Evolutionary conservation across 352 stramenopile genomes (phyloP).

Genomic region (Globisporangium acanthophoron): DNA sequence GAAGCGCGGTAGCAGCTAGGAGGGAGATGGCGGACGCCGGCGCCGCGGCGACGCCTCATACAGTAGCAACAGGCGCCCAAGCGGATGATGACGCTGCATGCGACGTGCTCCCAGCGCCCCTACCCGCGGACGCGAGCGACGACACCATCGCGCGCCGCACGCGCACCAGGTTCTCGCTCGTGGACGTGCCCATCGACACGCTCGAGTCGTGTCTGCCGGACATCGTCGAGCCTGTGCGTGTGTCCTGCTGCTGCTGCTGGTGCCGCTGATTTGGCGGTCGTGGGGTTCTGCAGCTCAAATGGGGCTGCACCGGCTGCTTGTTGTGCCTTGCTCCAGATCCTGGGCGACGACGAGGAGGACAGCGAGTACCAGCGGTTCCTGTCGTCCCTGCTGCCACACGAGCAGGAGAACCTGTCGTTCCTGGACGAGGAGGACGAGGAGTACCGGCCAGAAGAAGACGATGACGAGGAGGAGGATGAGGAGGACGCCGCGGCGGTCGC

Average conservation of each 20-base stretch:
- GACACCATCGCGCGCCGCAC: constrained; percentile 68
- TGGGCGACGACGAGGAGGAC: constrained; percentile 33
- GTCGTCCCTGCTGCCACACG: constrained; percentile 62
- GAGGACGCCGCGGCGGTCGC: constrained; percentile 14
- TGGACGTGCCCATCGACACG: constrained; percentile 65
- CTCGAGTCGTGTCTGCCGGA: constrained; percentile 60
- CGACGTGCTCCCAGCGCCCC: not conserved
- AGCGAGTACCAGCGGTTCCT: constrained; percentile 82
- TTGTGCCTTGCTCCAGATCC: constrained; percentile 3
- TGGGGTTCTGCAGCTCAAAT: not conserved
- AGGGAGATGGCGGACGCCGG: too few relatives aligned
- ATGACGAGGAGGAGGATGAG: constrained; percentile 63
- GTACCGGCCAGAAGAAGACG: constrained; percentile 67
- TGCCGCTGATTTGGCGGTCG: not conserved
- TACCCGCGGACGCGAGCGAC: constrained; percentile 1
- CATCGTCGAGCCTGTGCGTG: constrained; percentile 20
- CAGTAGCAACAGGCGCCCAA: too few relatives aligned
- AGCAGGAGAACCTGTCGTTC: constrained; percentile 74
- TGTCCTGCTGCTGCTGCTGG: constrained; percentile 7
- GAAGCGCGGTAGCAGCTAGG: too few relatives aligned
- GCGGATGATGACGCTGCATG: too few relatives aligned
- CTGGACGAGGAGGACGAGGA: constrained; percentile 85
- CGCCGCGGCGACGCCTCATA: too few relatives aligned
- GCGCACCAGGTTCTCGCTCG: constrained; percentile 71
- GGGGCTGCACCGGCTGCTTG: not conserved